Conservation (phyloP, 2,329 filamentous ascomycete genomes). For the Pyrenochaeta sp. region DNA sequence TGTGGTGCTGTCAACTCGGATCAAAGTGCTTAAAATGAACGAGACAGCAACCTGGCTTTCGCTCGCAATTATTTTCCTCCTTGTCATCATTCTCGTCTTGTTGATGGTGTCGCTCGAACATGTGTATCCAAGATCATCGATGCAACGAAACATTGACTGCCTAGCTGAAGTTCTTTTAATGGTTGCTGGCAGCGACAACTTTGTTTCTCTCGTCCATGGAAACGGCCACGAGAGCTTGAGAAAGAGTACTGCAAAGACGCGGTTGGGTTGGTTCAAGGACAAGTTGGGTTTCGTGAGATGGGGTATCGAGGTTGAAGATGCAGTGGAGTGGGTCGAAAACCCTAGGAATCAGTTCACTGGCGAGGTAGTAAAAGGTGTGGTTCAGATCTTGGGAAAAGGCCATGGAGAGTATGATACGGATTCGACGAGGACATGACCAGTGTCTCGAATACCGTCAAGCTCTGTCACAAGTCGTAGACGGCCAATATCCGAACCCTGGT, state of each 20-base stretch:
- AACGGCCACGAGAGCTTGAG: constrained; percentile 1
- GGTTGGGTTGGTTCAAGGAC: constrained; percentile 25
- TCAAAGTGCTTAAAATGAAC: no score
- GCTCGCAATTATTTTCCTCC: not conserved
- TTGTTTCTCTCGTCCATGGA: constrained; percentile 8
- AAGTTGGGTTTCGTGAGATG: constrained; percentile 14
- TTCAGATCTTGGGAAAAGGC: not conserved
- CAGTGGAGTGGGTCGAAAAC: constrained; percentile 12
- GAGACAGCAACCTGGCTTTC: not conserved
- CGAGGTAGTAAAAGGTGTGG: not conserved
- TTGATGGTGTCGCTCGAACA: constrained; percentile 11
- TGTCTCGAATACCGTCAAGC: no score
- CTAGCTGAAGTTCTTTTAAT: constrained; percentile 18
- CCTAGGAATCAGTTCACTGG: not conserved
- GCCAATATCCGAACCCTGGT: no score
- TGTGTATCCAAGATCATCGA: constrained; percentile 2
- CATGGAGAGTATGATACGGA: not conserved
- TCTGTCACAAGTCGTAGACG: no score
- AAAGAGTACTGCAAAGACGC: constrained; percentile 8
- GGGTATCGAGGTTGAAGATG: constrained; percentile 22
- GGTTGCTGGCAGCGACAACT: constrained; percentile 13
- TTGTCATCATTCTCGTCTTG: constrained; percentile 10
- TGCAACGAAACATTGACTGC: constrained; percentile 10
- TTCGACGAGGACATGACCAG: not conserved
- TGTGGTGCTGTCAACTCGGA: no score